Evolutionary conservation across 768 basidiomycete species (phyloP).

Genomic region (Suillus ampliporus): DNA sequence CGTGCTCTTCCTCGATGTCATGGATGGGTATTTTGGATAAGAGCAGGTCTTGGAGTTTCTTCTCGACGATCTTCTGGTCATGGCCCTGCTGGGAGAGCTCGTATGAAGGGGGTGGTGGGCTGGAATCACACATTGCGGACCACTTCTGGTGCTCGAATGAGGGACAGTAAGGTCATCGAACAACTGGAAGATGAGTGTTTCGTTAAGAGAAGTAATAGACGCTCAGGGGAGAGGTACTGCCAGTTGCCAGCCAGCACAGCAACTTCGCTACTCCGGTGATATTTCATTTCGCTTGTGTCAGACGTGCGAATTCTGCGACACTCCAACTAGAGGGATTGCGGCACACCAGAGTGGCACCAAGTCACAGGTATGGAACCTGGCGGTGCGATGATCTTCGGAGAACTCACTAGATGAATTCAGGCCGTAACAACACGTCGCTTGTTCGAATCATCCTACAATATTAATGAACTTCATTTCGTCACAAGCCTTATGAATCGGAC

Average conservation of each 20-base stretch:
- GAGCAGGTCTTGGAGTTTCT: conserved; percentile 16
- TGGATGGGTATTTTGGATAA: conserved; percentile 19
- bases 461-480: too few relatives aligned
- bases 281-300: background rate
- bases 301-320: background rate
- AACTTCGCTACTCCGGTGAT: background rate
- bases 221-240: background rate
- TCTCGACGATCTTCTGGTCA: conserved; percentile 55
- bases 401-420: too few relatives aligned
- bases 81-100: conserved; percentile 46
- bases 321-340: background rate
- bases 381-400: background rate
- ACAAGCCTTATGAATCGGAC: too few relatives aligned
- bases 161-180: conserved; percentile 9
- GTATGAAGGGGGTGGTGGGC: conserved; percentile 49
- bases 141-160: conserved; percentile 1
- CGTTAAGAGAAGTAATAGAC: conserved; percentile 7
- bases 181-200: conserved; percentile 1
- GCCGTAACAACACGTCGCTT: too few relatives aligned
- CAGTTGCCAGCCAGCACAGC: background rate
- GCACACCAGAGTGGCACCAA: too few relatives aligned
- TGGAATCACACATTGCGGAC: conserved; percentile 27
- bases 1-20: conserved; percentile 23
- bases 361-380: background rate
- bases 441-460: too few relatives aligned